Conservation (phyloP, 2,329 filamentous ascomycete genomes). For the Rutstroemia sp. region DNA sequence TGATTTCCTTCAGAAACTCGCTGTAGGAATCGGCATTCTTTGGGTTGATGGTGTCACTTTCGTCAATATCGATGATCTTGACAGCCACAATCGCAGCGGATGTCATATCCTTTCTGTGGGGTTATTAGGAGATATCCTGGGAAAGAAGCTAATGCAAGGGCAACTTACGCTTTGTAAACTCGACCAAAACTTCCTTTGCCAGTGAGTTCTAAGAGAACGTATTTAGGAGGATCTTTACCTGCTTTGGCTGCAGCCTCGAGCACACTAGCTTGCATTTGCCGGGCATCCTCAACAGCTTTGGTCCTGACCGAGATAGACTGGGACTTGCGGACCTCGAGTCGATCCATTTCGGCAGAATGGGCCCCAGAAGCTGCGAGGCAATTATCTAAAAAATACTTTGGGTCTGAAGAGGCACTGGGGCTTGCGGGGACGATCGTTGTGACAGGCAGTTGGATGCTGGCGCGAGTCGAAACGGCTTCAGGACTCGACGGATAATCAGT, state of each 20-base stretch:
- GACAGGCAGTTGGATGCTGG: too few relatives aligned
- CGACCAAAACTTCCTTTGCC: conserved; percentile 69
- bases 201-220: conserved; percentile 64
- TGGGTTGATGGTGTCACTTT: conserved; percentile 60
- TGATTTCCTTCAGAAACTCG: conserved; percentile 63
- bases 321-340: conserved; percentile 10
- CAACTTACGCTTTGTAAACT: conserved; percentile 54
- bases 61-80: conserved; percentile 81
- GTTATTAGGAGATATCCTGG: not conserved
- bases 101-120: conserved; percentile 26
- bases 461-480: too few relatives aligned
- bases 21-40: conserved; percentile 60
- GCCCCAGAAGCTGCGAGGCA: conserved; percentile 5
- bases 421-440: too few relatives aligned
- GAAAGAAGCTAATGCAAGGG: not conserved
- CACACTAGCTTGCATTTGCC: conserved; percentile 59
- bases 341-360: conserved; percentile 10
- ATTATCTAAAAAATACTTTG: conserved; percentile 5
- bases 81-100: conserved; percentile 54
- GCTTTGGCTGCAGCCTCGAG: conserved; percentile 52
- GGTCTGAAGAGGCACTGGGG: not conserved
- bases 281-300: conserved; percentile 53
- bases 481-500: too few relatives aligned
- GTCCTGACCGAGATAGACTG: conserved; percentile 17
- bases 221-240: conserved; percentile 54